Percentiles rank a stretch among this genome's conserved stretches.
These are phyloP conservation scores for Euphorbia corollata DNA, from an alignment of 441 rosid species.

Conservation along the genomic window DNA sequence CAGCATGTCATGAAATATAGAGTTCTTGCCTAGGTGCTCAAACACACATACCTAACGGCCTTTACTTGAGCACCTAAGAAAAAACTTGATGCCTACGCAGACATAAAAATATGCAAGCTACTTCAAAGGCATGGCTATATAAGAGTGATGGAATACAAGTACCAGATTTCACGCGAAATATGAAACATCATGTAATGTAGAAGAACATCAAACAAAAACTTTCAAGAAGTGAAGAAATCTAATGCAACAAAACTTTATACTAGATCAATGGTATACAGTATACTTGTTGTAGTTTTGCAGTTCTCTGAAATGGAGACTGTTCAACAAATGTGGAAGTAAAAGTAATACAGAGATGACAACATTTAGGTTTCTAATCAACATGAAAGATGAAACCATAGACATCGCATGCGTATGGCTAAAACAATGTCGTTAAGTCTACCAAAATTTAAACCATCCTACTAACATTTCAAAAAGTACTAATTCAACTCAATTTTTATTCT, in stretches of 20 bases:
- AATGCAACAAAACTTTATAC: neutral
- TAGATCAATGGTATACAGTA: neutral
- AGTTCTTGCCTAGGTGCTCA: neutral
- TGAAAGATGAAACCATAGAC: neutral
- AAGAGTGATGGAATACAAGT: neutral
- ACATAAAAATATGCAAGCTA: neutral
- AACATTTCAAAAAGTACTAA: neutral
- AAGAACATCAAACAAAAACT: neutral
- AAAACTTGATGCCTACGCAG: neutral
- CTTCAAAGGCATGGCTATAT: neutral
- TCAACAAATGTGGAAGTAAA: neutral
- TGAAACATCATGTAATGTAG: neutral
- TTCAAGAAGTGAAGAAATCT: neutral
- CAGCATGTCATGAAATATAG: neutral
- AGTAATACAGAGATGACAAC: neutral
- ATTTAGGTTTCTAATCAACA: slow-evolving; percentile 2
- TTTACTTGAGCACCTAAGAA: neutral
- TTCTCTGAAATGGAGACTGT: neutral
- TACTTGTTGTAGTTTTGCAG: neutral
- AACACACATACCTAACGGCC: neutral
- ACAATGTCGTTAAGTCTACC: neutral
- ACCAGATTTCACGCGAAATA: neutral
- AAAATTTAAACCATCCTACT: neutral
- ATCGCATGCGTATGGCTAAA: neutral
- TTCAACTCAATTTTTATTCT: slow-evolving; percentile 5